Conservation (phyloP, 148 eudicot species). For the Nepenthes mirabilis region DNA sequence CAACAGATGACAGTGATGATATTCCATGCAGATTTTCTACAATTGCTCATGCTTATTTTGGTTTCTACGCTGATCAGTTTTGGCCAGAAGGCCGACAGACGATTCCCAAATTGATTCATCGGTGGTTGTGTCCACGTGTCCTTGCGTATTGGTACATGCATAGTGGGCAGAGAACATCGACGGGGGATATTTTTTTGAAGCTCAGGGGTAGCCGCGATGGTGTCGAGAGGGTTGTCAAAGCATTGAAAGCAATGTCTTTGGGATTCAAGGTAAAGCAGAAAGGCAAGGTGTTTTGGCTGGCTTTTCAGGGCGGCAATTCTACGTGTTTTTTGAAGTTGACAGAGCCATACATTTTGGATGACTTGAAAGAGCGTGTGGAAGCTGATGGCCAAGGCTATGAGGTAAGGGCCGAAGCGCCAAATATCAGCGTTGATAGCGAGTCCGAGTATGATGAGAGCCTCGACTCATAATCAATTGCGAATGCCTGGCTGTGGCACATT, state of each 20-base stretch:
- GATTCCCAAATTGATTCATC: conserved; percentile 68
- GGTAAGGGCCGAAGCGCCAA: no score
- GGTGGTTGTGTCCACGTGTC: conserved; percentile 86
- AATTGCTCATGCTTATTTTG: conserved; percentile 53
- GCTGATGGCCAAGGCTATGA: conserved; percentile 11
- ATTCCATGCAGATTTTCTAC: conserved; percentile 46
- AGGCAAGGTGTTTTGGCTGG: conserved; percentile 72
- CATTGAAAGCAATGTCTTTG: conserved; percentile 47
- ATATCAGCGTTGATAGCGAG: no score
- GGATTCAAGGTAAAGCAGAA: conserved; percentile 56
- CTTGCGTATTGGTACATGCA: conserved; percentile 98
- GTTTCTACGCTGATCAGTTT: conserved; percentile 76
- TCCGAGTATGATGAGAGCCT: no score
- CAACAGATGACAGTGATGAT: conserved; percentile 22
- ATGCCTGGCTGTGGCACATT: no score
- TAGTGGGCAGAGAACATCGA: conserved; percentile 63
- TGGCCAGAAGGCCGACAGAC: conserved; percentile 44
- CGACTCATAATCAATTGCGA: no score
- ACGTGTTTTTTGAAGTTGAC: conserved; percentile 43
- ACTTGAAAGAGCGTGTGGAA: conserved; percentile 34
- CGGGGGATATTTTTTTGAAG: conserved; percentile 77
- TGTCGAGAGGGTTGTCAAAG: conserved; percentile 42
- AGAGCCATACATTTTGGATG: conserved; percentile 53
- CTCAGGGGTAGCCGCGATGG: conserved; percentile 50
- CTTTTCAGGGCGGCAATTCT: conserved; percentile 67